Percentiles rank a stretch among this genome's conserved stretches.
These are phyloP conservation scores for Xylariaceae sp. DNA, from an alignment of 2,329 filamentous ascomycete genomes.

Conservation along the genomic window DNA sequence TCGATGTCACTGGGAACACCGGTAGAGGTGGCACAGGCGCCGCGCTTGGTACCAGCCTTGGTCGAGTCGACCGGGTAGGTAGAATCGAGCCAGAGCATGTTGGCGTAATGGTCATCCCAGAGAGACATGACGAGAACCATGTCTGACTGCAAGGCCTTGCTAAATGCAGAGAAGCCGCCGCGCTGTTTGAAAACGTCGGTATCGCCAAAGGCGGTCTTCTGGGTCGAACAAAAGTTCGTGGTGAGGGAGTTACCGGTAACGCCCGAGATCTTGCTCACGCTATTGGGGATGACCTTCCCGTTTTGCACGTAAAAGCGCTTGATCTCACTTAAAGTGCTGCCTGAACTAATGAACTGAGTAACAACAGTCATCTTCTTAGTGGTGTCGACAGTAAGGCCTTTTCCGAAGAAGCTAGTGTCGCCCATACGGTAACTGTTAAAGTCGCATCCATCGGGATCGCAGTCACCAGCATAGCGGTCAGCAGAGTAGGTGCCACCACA, in stretches of 20 bases:
- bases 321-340: slow-evolving; percentile 58
- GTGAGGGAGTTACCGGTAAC: slow-evolving; percentile 52
- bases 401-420: slow-evolving; percentile 63
- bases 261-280: slow-evolving; percentile 41
- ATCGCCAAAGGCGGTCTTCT: slow-evolving; percentile 62
- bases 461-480: slow-evolving; percentile 62
- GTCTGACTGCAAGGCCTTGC: too few species aligned
- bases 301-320: slow-evolving; percentile 66
- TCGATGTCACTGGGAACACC: slow-evolving; percentile 55
- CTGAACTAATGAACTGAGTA: slow-evolving; percentile 61
- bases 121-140: slow-evolving; percentile 68
- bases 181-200: slow-evolving; percentile 55
- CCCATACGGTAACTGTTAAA: slow-evolving; percentile 70
- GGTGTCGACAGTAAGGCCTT: slow-evolving; percentile 61
- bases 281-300: slow-evolving; percentile 56
- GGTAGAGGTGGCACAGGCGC: slow-evolving; percentile 53
- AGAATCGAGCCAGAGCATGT: slow-evolving; percentile 64
- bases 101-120: slow-evolving; percentile 58
- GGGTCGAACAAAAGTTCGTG: slow-evolving; percentile 58
- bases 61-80: slow-evolving; percentile 56
- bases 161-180: slow-evolving; percentile 61
- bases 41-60: slow-evolving; percentile 52
- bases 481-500: slow-evolving; percentile 56
- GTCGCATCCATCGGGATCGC: slow-evolving; percentile 70
- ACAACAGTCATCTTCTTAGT: slow-evolving; percentile 63